Evolutionary conservation across 2,329 filamentous ascomycete species (phyloP), one percentile per base, ranked within the genome.

Genomic region (Davidsoniella neocaledoniae): DNA sequence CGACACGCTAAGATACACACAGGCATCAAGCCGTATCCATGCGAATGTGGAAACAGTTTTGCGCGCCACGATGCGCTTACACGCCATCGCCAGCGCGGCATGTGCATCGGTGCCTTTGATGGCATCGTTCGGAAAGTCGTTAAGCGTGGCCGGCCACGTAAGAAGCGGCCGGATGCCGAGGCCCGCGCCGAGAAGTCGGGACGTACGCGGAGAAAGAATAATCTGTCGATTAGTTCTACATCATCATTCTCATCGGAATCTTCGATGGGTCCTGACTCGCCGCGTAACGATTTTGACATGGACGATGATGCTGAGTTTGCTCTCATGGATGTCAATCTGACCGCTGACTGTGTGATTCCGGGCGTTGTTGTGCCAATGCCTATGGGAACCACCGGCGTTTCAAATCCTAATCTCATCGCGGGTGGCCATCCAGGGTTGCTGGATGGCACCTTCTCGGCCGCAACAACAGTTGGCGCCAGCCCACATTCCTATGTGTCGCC

Each of bases 1-100:
- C 80, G 91, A 54, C 91, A 98, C 62, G 83, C 88, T 57, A 95
- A 96, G 68, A 98, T 96, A 52, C 91, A 98, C 66, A 94, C 86
- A 1, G 88, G 88, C 46, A 82, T 93, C 66, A 95, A 95, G 69
- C 87, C 90, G 4, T 94, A 95, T 62, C 83, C 86, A 43, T 98
- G 91, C 66, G 80, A 86, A 55, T 98, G 91, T 62, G 87, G 90
- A 51, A 93, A 93, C 64, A 86, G 82, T 56, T 98, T 98, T 62
- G 90, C 90, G 33, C 79, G 91, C 51, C 90, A 96, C 60, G 91
- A 98, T 63, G 91, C 91, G 14, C 74, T 98, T 48, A 96, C 91
- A 19, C 78, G 91, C 50, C 91, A 98, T 63, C 79, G 88, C 49
- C 91, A 96, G 64, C 81, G 91, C 39, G 91, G 90, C 49, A 94